Percentiles rank a stretch among this genome's conserved stretches.
Conservation (phyloP, 2,329 filamentous ascomycete species). For the Exophiala mesophila region DNA sequence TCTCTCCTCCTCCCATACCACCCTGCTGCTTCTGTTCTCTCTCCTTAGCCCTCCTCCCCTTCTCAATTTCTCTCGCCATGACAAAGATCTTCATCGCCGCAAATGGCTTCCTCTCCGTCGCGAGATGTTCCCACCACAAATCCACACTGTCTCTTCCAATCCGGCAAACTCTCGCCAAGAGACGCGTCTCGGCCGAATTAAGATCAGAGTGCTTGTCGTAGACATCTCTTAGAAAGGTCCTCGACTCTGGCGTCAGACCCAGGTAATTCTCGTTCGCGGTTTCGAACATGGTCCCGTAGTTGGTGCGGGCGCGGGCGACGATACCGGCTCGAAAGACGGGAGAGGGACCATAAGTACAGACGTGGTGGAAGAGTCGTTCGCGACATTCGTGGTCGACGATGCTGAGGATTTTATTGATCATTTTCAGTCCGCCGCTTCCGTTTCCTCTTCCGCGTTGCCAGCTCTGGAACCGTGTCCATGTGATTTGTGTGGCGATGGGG, state of each 20-base stretch:
- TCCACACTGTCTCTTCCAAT: constrained; percentile 11
- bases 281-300: constrained; percentile 14
- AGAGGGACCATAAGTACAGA: constrained; percentile 17
- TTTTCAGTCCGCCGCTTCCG: constrained; percentile 11
- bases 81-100: constrained; percentile 18
- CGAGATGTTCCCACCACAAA: constrained; percentile 17
- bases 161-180: constrained; percentile 12
- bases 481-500: constrained; percentile 11
- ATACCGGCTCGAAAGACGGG: constrained; percentile 18
- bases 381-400: constrained; percentile 17
- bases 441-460: constrained; percentile 1
- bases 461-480: constrained; percentile 1
- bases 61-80: constrained; percentile 17
- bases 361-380: constrained; percentile 18
- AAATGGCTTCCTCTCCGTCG: constrained; percentile 1
- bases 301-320: constrained; percentile 6
- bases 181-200: constrained; percentile 9
- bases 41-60: background rate
- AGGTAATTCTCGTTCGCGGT: constrained; percentile 10
- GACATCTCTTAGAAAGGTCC: constrained; percentile 11
- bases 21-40: background rate
- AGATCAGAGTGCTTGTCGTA: constrained; percentile 3
- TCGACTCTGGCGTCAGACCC: constrained; percentile 13
- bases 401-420: constrained; percentile 15
- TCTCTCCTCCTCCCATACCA: too few relatives aligned